phyloP scores from a whole-genome alignment of 495 filamentous ascomycete species.

The Umbilicaria muhlenbergii region DNA sequence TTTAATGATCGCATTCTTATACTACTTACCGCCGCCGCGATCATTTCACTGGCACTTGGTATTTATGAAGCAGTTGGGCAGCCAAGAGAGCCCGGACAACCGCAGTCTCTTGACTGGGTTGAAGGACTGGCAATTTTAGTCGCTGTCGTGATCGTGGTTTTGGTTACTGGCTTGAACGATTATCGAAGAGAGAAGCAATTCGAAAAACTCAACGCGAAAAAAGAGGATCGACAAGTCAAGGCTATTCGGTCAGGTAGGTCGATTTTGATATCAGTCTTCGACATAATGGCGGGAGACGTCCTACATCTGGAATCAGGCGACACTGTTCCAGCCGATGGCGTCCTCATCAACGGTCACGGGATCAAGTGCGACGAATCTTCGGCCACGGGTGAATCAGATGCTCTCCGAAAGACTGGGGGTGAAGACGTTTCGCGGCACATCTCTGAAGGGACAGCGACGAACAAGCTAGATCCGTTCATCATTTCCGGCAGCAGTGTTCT shows the following conservation, averaged over 20 bases:
- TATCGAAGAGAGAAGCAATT: conserved; percentile 73
- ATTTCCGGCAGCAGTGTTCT: conserved; percentile 49
- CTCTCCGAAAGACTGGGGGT: conserved; percentile 45
- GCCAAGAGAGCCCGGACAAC: conserved; percentile 12
- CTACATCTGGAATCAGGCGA: conserved; percentile 62
- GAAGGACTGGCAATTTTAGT: conserved; percentile 68
- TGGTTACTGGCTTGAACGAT: conserved; percentile 62
- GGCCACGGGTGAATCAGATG: conserved; percentile 53
- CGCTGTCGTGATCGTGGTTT: conserved; percentile 59
- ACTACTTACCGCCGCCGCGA: conserved; percentile 53
- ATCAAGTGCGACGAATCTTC: conserved; percentile 56
- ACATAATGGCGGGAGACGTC: conserved; percentile 58
- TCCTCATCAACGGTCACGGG: conserved; percentile 45
- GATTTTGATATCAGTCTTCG: conserved; percentile 51
- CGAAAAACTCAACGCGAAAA: conserved; percentile 57
- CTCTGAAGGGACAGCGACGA: conserved; percentile 33
- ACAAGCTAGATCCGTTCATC: conserved; percentile 49
- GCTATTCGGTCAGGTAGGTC: conserved; percentile 63
- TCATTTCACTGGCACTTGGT: conserved; percentile 56
- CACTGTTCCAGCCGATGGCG: conserved; percentile 46
- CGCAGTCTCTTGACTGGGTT: conserved; percentile 54
- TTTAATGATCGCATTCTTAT: conserved; percentile 81
- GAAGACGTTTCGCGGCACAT: conserved; percentile 43
- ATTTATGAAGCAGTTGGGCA: conserved; percentile 44
- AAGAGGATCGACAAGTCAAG: conserved; percentile 66